Percentiles rank a stretch among this genome's conserved stretches.
Conservation (phyloP, 257 asterid genomes). For the Primulina eburnea region DNA sequence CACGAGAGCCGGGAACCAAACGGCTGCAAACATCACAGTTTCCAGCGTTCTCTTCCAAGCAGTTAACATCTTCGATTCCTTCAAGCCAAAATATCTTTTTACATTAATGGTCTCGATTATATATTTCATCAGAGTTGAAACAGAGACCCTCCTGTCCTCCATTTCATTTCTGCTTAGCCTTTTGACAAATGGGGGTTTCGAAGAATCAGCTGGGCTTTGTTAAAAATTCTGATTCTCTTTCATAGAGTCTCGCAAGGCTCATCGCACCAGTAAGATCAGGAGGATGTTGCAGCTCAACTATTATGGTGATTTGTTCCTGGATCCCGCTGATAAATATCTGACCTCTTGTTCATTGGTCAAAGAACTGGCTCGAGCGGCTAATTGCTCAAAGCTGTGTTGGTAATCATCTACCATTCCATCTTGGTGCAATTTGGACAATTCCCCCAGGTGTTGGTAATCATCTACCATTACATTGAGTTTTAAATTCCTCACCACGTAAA, state of each 20-base stretch:
- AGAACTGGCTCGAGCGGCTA: neutral
- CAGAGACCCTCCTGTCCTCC: too few relatives aligned
- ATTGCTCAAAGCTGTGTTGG: neutral
- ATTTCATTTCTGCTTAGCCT: too few relatives aligned
- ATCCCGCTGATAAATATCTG: neutral
- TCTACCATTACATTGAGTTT: neutral
- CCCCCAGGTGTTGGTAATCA: too few relatives aligned
- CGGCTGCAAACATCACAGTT: neutral
- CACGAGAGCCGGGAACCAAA: neutral
- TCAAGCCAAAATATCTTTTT: neutral
- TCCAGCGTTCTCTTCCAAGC: neutral
- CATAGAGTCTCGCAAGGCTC: neutral
- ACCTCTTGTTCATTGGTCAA: neutral
- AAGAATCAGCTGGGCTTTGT: too few relatives aligned
- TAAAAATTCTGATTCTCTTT: too few relatives aligned
- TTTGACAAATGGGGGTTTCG: too few relatives aligned
- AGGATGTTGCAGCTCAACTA: neutral
- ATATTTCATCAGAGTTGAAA: too few relatives aligned
- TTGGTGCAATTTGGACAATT: neutral
- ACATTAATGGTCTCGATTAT: neutral
- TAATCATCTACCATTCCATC: neutral
- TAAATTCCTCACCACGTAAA: neutral
- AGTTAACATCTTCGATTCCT: neutral
- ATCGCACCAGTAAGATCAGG: neutral
- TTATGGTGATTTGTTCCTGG: neutral